Base-by-base conservation (phyloP, 805 yeast species). In the Geotrichum ghanense region DNA sequence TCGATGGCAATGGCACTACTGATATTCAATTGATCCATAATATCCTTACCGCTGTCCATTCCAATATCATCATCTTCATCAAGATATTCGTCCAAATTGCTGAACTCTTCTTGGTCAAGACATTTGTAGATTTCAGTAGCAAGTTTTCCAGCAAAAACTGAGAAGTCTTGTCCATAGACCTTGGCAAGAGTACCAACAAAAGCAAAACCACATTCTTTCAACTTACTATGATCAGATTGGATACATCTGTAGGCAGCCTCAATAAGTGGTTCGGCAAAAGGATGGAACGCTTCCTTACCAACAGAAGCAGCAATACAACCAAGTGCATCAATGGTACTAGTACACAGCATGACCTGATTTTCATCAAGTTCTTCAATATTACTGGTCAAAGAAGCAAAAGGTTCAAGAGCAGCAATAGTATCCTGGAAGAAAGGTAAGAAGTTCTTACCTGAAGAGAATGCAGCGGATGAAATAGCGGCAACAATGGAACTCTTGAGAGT, bases 281-380 rank as follows among this genome's bases (percentile, higher is more conserved):
- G 78, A 39, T 85, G 77, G 69, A 92, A 92, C 0, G 87, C 72
- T 56, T 83, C 90, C 47, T 92, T 83, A 52, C 97, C 95, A 50
- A 92, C 97, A 48, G 99, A 97, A 65, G 89, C 78, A 47, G 95
- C 97, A 83, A 92, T 81, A 14, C 96, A 83, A 41, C 96, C 84
- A 54, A 92, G 77, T 60, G 92, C 83, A 71, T 92, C 99, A 55
- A 92, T 81, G 46, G 97, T 86, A 63, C 80, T 75, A 27, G 95
- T 96, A 65, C 94, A 79, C 58, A 92, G 77, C 68, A 88, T 95
- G 53, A 86, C 79, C 59, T 88, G 95, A 51, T 85, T 94, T 57
- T 87, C 96, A 51, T 83, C 71, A 73, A 85, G 70, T 54, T 88
- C 95, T 54, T 82, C 88, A 48, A 79, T 71, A 45, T 81, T 79